Evolutionary conservation across 495 filamentous ascomycete species (phyloP).

Genomic region (Penicillium paxilli): DNA sequence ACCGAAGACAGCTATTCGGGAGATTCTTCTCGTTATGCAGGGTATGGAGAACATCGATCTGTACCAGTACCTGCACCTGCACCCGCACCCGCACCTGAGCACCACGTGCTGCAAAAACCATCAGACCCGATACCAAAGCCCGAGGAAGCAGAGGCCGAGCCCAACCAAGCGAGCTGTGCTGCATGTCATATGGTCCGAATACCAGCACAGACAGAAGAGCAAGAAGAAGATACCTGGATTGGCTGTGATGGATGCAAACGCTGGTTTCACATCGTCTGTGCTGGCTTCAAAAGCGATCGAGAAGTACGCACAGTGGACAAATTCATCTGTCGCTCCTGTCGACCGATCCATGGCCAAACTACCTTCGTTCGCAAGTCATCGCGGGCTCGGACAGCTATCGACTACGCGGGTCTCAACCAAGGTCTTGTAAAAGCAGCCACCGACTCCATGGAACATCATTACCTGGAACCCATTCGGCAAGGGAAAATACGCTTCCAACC

Average conservation of each 20-base stretch:
- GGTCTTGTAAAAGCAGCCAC: conserved; percentile 70
- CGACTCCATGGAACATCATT: conserved; percentile 71
- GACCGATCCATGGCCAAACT: conserved; percentile 60
- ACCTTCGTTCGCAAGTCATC: conserved; percentile 64
- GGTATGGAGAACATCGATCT: conserved; percentile 1
- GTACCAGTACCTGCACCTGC: not conserved
- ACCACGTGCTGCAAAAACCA: conserved; percentile 6
- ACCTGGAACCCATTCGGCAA: conserved; percentile 70
- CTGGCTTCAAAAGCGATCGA: conserved; percentile 68
- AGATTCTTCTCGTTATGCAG: conserved; percentile 10
- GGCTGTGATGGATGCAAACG: conserved; percentile 72
- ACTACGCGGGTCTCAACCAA: conserved; percentile 74
- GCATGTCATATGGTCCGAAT: conserved; percentile 52
- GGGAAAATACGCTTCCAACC: conserved; percentile 61
- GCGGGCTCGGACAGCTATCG: conserved; percentile 68
- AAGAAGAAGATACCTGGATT: conserved; percentile 65
- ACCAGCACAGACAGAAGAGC: conserved; percentile 44
- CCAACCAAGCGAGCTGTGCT: conserved; percentile 48
- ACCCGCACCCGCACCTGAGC: too few relatives aligned
- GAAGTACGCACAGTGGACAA: conserved; percentile 72
- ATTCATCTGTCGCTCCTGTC: conserved; percentile 65
- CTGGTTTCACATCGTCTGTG: conserved; percentile 75
- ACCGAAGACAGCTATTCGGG: conserved; percentile 21
- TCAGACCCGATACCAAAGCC: conserved; percentile 22
- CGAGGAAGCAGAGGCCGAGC: conserved; percentile 31